Evolutionary conservation across 768 basidiomycete genomes (phyloP), one percentile per base, ranked within the genome.

Genomic region (Cubamyces lactineus): DNA sequence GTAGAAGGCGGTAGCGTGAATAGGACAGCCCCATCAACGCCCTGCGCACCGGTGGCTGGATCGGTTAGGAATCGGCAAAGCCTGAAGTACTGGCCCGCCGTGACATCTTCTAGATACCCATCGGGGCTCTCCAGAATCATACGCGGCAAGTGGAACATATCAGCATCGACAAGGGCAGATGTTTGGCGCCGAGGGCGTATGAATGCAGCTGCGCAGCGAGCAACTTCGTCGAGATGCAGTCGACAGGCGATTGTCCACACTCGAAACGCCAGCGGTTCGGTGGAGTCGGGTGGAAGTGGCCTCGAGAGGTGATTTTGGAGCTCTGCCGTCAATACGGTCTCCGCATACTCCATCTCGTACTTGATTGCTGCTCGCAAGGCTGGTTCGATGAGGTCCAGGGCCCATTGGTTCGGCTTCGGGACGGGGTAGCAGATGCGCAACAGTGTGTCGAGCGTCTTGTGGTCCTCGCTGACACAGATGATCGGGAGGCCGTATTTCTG

Each of bases 371-470:
- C 67, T 4, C 55, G 54, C 38, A 70, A n/a, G 21, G 59, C 63
- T 19, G 30, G n/a, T 8, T 43, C 48, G 17, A 68, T 17, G 24
- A 53, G 43, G 15, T 61, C 49, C 16, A 62, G 12, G 46, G 28
- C 21, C 2, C 40, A 15, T 9, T 47, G 5, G 26, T n/a, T 43
- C 2, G 69, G 67, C 6, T 57, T 47, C 17, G 53, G 19, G 34
- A 66, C 50, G 5, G 69, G 67, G 45, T 70, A 70, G 48, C 56
- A 57, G 53, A 67, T 48, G 34, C 65, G 65, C 17, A 70, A 53
- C 23, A 68, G 52, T 6, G 43, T 30, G 39, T 70, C 67, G 23
- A 68, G 45, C n/a, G 66, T 65, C 9, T 24, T 19, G 24, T 55
- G 56, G 47, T 53, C 50, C 53, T 66, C 65, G 40, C 19, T 17